phyloP scores from a whole-genome alignment of 1,139 yeast species.

The Suhomyces panamericanus region DNA sequence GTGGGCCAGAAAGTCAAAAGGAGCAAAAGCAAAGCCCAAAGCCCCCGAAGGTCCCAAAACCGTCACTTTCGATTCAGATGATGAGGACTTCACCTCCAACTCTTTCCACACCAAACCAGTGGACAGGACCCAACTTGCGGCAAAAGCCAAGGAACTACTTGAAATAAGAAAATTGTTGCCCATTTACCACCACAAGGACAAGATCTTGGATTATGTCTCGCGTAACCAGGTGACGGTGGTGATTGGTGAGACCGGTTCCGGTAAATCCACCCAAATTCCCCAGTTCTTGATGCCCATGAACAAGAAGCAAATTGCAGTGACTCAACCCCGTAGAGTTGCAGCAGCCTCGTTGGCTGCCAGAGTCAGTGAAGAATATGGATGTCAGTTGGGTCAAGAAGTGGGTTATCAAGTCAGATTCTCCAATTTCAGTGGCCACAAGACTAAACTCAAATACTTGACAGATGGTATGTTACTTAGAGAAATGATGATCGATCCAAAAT shows the following conservation, averaged over 20 bases:
- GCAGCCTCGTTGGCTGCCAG: constrained; percentile 93
- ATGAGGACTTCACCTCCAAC: constrained; percentile 18
- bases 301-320: constrained; percentile 72
- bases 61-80: constrained; percentile 27
- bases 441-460: constrained; percentile 81
- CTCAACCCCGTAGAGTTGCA: constrained; percentile 97
- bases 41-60: constrained; percentile 2
- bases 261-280: constrained; percentile 97
- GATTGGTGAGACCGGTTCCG: constrained; percentile 97
- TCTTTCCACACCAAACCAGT: constrained; percentile 13
- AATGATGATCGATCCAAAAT: constrained; percentile 69
- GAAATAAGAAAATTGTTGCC: constrained; percentile 64
- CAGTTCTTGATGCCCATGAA: constrained; percentile 68
- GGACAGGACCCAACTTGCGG: constrained; percentile 26
- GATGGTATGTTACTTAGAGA: constrained; percentile 98
- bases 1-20: not conserved
- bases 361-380: constrained; percentile 87
- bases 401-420: constrained; percentile 92
- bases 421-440: constrained; percentile 41
- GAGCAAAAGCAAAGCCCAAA: not conserved
- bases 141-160: constrained; percentile 50
- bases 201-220: constrained; percentile 56
- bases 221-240: constrained; percentile 70
- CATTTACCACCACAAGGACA: constrained; percentile 68
- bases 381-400: constrained; percentile 74